Base-by-base conservation (phyloP, 768 basidiomycete species). In the Amyloporia xantha region DNA sequence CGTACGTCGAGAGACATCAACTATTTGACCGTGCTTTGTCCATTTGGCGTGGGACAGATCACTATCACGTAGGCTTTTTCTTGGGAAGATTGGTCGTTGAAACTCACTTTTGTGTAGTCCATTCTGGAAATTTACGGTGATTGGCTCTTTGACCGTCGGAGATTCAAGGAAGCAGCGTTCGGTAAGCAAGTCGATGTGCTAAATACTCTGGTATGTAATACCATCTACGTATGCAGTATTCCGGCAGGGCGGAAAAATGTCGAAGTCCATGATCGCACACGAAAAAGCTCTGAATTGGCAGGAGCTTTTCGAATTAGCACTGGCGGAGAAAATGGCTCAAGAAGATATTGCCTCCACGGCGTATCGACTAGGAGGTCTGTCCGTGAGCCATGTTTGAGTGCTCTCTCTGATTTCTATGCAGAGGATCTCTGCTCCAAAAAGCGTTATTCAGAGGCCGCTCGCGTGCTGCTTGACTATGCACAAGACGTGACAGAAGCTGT, bases 231-330 rank as follows among this genome's bases (percentile, higher is more conserved):
- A n/a, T n/a, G n/a, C 55, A 90, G 94, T 83, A 0, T 96, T 93
- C 67, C 64, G 77, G 0, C 78, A 90, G 54, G 90, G 87, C 6
- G 63, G 67, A 3, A 72, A 78, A 46, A 66, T 71, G 1, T 61
- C 72, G 4, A 92, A 91, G 52, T 91, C 94, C 1, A 82, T 99
- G 78, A 73, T 85, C 7, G 84, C 94, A 0, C 82, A 93, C 58
- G 94, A 97, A 65, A 85, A 83, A 48, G 86, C 87, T 0, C 69
- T 91, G 26, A 79, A 86, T 47, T 99, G 95, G 95, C 83, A 86
- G 59, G 91, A 94, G 54, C 71, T 96, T 0, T 97, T 99, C 64
- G 82, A 88, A 21, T 69, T 96, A 23, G 86, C 86, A 2, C 57
- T 77, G 19, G 71, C 71, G 23, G 72, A 77, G 41, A 67, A 73